Base-by-base conservation (phyloP, 306 rosid genomes). In the Lathyrus aphaca region DNA sequence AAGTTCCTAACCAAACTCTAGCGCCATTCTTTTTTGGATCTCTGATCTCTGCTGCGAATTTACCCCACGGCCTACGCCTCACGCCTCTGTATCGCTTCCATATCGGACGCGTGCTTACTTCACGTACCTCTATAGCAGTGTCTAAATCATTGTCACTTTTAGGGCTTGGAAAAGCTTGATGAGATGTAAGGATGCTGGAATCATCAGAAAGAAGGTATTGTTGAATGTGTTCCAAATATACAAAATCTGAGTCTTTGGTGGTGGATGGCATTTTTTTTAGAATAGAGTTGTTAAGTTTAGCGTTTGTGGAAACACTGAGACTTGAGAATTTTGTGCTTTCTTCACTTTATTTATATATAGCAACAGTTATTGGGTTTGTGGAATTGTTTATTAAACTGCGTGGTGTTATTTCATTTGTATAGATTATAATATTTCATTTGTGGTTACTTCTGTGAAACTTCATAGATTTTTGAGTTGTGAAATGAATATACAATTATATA, bases 1-100 rank as follows among this genome's bases (percentile, higher is more conserved):
- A 88, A 9, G 91, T 88, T 5, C 95, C 95, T 1, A 88, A 86
- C 91, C 95, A 86, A 57, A 74, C 73, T 17, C 95, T 82, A 5
- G 73, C 64, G 0, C 91, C 91, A 2, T 82, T 88, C 67, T 66
- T 82, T 76, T 77, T 72, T 0, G 82, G 79, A 6, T 77, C 82
- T 19, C 85, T 60, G 5, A 74, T 79, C 51, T 85, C 90, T 2
- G 90, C 88, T 0, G 86, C 90, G 5, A 74, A 88, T 59, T 85
- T 83, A 8, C 88, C 93, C 93, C 88, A 81, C 0, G 88, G 93
- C 76, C 93, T 64, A 14, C 88, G 77, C 66, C 93, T 81, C 69
- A 87, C 88, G 2, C 92, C 92, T 4, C 74, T 43, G 39, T 73
- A 85, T 5, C 68, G 86, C 80, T 61, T 62, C 80, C 86, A 80